phyloP scores from a whole-genome alignment of 345 rosid genomes.

The Turritis glabra region DNA sequence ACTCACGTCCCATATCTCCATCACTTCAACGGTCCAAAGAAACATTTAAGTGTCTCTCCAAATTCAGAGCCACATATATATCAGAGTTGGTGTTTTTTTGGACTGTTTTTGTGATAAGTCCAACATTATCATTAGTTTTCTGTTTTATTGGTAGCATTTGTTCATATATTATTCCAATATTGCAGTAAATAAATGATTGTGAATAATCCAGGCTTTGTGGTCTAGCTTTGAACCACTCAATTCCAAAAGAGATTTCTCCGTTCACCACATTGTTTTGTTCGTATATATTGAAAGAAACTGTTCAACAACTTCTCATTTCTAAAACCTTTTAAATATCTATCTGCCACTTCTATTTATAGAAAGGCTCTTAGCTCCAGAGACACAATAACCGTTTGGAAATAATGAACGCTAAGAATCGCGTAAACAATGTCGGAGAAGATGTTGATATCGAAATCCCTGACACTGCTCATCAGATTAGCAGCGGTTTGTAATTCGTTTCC shows the following conservation, averaged over 20 bases:
- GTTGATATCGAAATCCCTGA: not conserved
- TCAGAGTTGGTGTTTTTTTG: not conserved
- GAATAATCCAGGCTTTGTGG: not conserved
- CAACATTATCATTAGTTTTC: not conserved
- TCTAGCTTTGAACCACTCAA: not conserved
- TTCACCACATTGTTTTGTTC: too few relatives aligned
- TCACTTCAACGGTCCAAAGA: not conserved
- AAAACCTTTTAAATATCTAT: too few relatives aligned
- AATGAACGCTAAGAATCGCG: not conserved
- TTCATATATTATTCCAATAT: not conserved
- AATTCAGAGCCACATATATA: not conserved
- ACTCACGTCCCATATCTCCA: not conserved
- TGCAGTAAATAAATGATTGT: not conserved
- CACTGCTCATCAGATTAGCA: not conserved
- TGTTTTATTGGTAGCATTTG: not conserved
- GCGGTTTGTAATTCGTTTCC: not conserved
- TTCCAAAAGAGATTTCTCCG: not conserved
- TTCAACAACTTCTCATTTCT: too few relatives aligned
- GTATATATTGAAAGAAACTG: too few relatives aligned
- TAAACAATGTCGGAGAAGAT: not conserved
- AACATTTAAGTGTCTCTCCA: not conserved
- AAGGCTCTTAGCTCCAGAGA: not conserved
- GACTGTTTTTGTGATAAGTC: not conserved
- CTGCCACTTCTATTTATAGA: too few relatives aligned
- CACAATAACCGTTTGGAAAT: not conserved